A percentile compares a stretch with the other conserved stretches of the same genome.
These are phyloP conservation scores for Leptoxyphium fumago DNA, from an alignment of 2,329 filamentous ascomycete genomes.

Conservation along the genomic window DNA sequence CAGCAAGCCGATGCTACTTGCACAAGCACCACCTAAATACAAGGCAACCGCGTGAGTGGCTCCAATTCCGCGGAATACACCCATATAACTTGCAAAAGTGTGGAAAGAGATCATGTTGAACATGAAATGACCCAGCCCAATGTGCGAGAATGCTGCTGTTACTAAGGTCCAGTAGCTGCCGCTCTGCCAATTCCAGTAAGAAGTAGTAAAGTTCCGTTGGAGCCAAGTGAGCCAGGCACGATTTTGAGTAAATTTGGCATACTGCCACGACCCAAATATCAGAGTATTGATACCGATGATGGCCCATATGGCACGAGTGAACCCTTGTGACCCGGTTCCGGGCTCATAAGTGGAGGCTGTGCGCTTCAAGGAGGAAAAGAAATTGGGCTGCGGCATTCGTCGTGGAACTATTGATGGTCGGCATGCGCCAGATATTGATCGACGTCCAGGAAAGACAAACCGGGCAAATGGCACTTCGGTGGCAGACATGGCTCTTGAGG, in stretches of 20 bases:
- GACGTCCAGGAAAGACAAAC: no score
- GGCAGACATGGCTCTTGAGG: no score
- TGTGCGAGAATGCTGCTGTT: constrained; percentile 27
- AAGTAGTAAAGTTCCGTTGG: constrained; percentile 20
- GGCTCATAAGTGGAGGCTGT: background rate
- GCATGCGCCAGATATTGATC: no score
- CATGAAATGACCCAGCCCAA: constrained; percentile 20
- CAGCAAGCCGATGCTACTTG: constrained; percentile 11
- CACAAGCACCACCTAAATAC: constrained; percentile 12
- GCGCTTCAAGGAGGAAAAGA: no score
- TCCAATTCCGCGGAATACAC: constrained; percentile 15
- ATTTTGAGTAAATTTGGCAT: constrained; percentile 12
- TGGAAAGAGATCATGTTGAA: constrained; percentile 29
- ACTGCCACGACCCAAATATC: constrained; percentile 25
- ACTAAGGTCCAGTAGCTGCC: constrained; percentile 25
- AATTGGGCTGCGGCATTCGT: no score
- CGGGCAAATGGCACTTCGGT: no score
- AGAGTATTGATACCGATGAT: constrained; percentile 27
- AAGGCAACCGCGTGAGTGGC: constrained; percentile 11
- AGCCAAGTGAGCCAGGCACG: constrained; percentile 7
- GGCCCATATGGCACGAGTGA: constrained; percentile 15
- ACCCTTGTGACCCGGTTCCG: constrained; percentile 1
- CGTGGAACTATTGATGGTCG: no score
- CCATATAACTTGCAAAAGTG: constrained; percentile 23
- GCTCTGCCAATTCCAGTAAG: constrained; percentile 11